phyloP scores from a whole-genome alignment of 805 yeast genomes.

The Teunomyces lycoperdinae region DNA sequence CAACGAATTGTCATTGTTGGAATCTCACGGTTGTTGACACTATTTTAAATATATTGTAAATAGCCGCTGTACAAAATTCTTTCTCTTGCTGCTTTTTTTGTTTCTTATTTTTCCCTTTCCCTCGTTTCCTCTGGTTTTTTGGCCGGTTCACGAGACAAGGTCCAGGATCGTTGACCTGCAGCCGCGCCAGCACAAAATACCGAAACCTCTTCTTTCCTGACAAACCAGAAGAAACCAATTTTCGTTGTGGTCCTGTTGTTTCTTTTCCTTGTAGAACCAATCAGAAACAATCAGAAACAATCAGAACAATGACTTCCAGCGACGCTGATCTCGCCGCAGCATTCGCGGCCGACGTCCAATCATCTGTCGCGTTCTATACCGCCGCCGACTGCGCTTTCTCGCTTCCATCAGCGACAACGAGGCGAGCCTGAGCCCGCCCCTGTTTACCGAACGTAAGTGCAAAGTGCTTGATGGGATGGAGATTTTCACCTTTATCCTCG shows the following conservation, averaged over 20 bases:
- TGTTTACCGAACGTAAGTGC: slow-evolving; percentile 14
- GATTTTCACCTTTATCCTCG: slow-evolving; percentile 14
- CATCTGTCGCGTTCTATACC: neutral
- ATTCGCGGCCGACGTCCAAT: neutral
- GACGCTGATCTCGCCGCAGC: neutral
- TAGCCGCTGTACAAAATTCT: too few relatives aligned
- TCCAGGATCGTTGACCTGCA: slow-evolving; percentile 1
- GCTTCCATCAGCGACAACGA: slow-evolving; percentile 11
- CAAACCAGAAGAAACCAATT: too few relatives aligned
- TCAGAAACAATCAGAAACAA: too few relatives aligned
- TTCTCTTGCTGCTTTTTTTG: too few relatives aligned
- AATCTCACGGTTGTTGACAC: too few relatives aligned
- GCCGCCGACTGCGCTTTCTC: neutral
- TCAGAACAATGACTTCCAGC: neutral
- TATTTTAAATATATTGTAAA: too few relatives aligned
- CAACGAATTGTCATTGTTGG: too few relatives aligned
- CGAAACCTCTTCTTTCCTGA: neutral
- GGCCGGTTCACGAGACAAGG: neutral
- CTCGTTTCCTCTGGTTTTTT: neutral
- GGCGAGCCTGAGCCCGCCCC: slow-evolving; percentile 10
- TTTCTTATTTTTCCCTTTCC: too few relatives aligned
- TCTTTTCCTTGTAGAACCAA: too few relatives aligned
- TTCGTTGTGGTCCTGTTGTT: too few relatives aligned
- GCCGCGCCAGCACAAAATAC: slow-evolving; percentile 3
- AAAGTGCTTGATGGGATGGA: slow-evolving; percentile 16